Evolutionary conservation across 164 flowering plant genomes (phyloP).

Genomic region (Berberis thunbergii): DNA sequence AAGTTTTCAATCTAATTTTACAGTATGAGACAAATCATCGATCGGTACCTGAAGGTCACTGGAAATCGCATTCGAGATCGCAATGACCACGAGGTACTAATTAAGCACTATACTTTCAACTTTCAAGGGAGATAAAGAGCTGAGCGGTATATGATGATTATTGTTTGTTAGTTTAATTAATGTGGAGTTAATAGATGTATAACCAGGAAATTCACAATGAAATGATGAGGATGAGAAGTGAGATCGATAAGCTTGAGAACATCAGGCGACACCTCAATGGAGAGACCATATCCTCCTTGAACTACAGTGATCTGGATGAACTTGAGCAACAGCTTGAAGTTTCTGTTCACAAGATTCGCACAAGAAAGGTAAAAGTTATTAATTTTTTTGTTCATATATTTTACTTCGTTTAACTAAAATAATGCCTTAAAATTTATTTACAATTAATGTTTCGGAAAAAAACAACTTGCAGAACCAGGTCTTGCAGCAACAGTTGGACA

Average conservation of each 20-base stretch:
- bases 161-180: not conserved
- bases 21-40: constrained; percentile 35
- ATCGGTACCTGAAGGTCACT: constrained; percentile 19
- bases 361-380: constrained; percentile 28
- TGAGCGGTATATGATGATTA: not conserved
- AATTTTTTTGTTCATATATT: not conserved
- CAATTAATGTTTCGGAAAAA: not conserved
- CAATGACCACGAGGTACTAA: constrained; percentile 22
- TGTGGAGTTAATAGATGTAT: not conserved
- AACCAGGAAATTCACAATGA: constrained; percentile 24
- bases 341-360: constrained; percentile 30
- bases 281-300: constrained; percentile 24
- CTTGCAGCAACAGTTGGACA: constrained; percentile 37
- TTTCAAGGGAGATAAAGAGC: not conserved
- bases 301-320: constrained; percentile 22
- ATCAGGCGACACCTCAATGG: constrained; percentile 29
- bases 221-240: constrained; percentile 24
- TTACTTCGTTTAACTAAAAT: not conserved
- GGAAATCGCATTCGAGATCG: constrained; percentile 22
- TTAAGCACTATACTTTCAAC: not conserved
- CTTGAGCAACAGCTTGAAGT: constrained; percentile 33
- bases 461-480: constrained; percentile 22
- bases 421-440: not conserved
- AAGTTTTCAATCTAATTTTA: not conserved
- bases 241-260: constrained; percentile 30